Conservation (phyloP, 75 land plant genomes). For the Cunninghamia lanceolata region DNA sequence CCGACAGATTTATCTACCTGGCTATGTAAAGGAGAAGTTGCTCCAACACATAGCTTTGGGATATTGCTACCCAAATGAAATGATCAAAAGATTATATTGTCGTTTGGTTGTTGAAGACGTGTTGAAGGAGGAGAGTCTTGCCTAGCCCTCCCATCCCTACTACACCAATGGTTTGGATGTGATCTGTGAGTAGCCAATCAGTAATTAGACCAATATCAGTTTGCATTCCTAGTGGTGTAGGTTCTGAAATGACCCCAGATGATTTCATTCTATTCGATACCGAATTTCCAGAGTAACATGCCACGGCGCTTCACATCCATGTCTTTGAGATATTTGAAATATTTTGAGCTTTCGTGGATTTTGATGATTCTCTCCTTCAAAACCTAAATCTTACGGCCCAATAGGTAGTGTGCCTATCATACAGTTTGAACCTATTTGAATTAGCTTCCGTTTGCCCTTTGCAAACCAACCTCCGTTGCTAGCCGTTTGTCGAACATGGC, state of each 20-base stretch:
- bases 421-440: too few relatives aligned
- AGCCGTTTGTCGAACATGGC: too few relatives aligned
- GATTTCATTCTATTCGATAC: neutral
- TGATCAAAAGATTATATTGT: neutral
- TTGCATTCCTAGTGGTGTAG: neutral
- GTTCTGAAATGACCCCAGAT: neutral
- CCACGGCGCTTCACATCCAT: neutral
- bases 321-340: neutral
- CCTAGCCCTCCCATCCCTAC: neutral
- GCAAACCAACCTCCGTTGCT: too few relatives aligned
- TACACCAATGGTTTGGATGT: neutral
- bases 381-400: neutral
- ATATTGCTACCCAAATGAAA: slow-evolving; percentile 7
- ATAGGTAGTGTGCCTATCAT: too few relatives aligned
- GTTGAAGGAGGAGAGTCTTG: neutral
- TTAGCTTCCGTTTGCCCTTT: too few relatives aligned
- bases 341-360: neutral
- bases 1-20: neutral
- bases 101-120: neutral
- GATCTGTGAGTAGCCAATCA: neutral
- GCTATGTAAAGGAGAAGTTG: neutral
- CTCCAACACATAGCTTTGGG: neutral
- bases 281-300: neutral
- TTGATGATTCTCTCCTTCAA: neutral
- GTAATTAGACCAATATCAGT: neutral